Base-by-base conservation (phyloP, 1,284 basidiomycete genomes). In the Cutaneotrichosporon spelunceum region DNA sequence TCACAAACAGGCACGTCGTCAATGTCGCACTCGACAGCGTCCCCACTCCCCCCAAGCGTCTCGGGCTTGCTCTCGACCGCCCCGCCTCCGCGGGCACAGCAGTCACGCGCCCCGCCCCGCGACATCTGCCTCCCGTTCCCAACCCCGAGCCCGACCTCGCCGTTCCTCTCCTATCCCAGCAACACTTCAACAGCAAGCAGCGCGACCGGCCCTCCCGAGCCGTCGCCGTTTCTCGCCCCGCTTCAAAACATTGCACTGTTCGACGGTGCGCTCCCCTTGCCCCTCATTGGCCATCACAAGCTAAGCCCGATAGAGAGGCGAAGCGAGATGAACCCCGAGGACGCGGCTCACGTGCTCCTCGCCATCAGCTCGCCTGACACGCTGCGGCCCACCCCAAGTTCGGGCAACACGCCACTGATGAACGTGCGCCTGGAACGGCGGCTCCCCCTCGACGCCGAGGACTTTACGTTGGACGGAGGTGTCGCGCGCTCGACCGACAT, bases 91-190 rank as follows among this genome's bases (percentile, higher is more conserved):
- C 63, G 69, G 2, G 30, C 61, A 2, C 39, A 64, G 10, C 66
- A 59, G 0, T 67, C 69, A 0, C 58, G 70, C 48, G 69, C 66
- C 1, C 56, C 64, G 21, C 75, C 73, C 50, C 74, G 73, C 1
- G 73, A 68, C 30, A 65, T 78, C 30, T 77, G 75, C 68, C 70
- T 78, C 21, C 75, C 76, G 7, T 78, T 78, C 64, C 76, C 76
- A 1, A 75, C 76, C 0, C 76, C 76, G 8, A 77, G 75, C 1
- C 76, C 74, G 3, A 75, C 76, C 1, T 76, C 75, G 27, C 76
- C 74, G 1, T 76, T 78, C 67, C 62, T 76, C 23, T 70, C 68
- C 19, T 71, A 72, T 56, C 29, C 56, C 11, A 61, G 59, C 58
- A 36, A 39, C 21, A 50, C 64, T 2, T 36, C 54, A 26, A 61